Evolutionary conservation across 2,329 filamentous ascomycete genomes (phyloP).

Genomic region (Botrytis squamosa): DNA sequence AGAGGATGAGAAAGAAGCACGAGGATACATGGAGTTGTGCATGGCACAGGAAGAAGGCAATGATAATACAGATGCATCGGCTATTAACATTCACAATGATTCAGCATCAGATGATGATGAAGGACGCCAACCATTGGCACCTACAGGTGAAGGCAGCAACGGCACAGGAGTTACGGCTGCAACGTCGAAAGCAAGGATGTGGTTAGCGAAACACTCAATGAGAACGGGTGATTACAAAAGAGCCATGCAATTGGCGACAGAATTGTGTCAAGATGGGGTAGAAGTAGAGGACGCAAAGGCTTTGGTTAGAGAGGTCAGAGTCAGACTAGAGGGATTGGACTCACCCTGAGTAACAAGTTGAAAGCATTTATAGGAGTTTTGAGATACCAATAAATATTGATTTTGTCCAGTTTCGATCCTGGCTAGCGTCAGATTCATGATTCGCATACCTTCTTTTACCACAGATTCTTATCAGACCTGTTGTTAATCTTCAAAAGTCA

Average conservation of each 20-base stretch:
- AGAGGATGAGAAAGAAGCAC: constrained; percentile 74
- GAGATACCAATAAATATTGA: constrained; percentile 10
- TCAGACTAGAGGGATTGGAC: constrained; percentile 52
- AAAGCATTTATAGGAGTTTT: constrained; percentile 14
- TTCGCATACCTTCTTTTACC: background rate
- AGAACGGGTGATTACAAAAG: constrained; percentile 70
- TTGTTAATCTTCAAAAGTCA: background rate
- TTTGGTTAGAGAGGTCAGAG: constrained; percentile 80
- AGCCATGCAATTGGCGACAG: constrained; percentile 78
- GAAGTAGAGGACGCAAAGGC: constrained; percentile 98
- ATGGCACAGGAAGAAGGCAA: constrained; percentile 85
- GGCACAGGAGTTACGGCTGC: constrained; percentile 85
- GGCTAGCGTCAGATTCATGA: constrained; percentile 10
- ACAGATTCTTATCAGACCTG: background rate
- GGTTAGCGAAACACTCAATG: constrained; percentile 84
- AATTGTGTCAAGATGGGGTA: constrained; percentile 91
- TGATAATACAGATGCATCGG: constrained; percentile 54
- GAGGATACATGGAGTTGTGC: constrained; percentile 93
- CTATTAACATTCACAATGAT: constrained; percentile 43
- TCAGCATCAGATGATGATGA: constrained; percentile 51
- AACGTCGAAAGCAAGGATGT: constrained; percentile 89
- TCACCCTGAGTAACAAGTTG: background rate
- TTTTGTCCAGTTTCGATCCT: constrained; percentile 4
- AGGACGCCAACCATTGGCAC: constrained; percentile 26
- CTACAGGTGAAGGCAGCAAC: constrained; percentile 41